Conservation (phyloP, 2,329 filamentous ascomycete genomes). For the Myriosclerotinia curreyana region DNA sequence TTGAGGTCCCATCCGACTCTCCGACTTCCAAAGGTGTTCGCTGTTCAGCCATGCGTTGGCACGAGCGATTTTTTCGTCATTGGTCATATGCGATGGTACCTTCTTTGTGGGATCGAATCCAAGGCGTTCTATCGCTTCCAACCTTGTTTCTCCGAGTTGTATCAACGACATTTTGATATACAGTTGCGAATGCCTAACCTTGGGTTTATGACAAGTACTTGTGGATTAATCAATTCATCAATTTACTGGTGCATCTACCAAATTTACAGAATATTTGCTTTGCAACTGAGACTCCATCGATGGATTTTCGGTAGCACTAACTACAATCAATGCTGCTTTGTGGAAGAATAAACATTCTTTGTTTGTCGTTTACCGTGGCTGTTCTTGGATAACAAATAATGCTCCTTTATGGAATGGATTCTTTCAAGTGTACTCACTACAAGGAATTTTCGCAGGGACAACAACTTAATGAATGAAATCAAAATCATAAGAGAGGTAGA, state of each 20-base stretch:
- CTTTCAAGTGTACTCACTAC: not conserved
- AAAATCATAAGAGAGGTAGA: not conserved
- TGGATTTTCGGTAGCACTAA: not conserved
- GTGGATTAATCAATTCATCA: not conserved
- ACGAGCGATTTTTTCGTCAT: not conserved
- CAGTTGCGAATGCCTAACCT: not conserved
- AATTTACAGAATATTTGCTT: not conserved
- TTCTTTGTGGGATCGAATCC: not conserved
- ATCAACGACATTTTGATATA: not conserved
- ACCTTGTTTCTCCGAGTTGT: not conserved
- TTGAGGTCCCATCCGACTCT: not conserved
- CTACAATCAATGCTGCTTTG: not conserved
- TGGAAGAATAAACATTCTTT: not conserved
- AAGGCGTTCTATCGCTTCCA: not conserved
- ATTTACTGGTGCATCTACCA: not conserved
- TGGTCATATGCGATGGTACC: fast-evolving
- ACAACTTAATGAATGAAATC: not conserved
- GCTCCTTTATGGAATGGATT: conserved; percentile 1
- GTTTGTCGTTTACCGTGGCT: not conserved
- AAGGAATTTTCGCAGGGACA: not conserved
- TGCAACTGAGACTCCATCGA: not conserved
- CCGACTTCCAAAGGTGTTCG: not conserved
- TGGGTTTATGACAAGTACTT: not conserved
- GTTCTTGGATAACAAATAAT: conserved; percentile 11
- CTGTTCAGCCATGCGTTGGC: not conserved